Base-by-base conservation (phyloP, 768 basidiomycete species). In the Mycena leptocephala region DNA sequence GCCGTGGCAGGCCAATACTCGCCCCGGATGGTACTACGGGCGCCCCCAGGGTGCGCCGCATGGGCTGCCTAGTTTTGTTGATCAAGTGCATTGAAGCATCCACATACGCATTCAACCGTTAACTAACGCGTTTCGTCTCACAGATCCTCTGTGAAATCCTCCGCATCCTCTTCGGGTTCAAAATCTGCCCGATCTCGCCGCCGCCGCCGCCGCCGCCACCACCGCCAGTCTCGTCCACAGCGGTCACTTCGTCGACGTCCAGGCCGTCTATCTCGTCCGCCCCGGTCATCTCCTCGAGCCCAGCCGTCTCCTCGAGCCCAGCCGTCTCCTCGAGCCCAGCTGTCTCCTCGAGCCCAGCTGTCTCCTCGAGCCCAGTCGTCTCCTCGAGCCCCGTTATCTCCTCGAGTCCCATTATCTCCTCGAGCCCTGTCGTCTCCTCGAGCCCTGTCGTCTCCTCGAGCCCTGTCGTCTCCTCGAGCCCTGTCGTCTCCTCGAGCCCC, bases 131-230 rank as follows among this genome's bases (percentile, higher is more conserved):
- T 28, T 9, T 43, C 35, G 22, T 5, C 8, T n/a, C 9, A 16
- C 16, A 64, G 63, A 41, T 46, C 46, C 46, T 67, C 20, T 67
- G 65, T 20, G 65, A 67, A 55, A 67, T 67, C 33, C 65, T 67
- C 4, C 48, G 35, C 33, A 35, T 26, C 5, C 5, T 67, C 3
- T 67, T 67, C 33, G 10, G 24, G 33, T n/a, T 18, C 1, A 24
- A 53, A 9, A 22, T 67, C n/a, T 67, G 65, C n/a, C 65, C 65
- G 24, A 22, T 55, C 3, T 13, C 6, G n/a, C 48, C 48, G 30
- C 65, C 48, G 7, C 39, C 39, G 22, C 41, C 61, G 2, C 63
- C 63, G 41, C 63, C 63, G 28, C 37, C 56, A 7, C 56, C 37
- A 24, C 37, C 56, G 7, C 56, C 37, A 10, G 39, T 62, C 37